Evolutionary conservation across 148 eudicot genomes (phyloP), one percentile per base, ranked within the genome.

Genomic region (Camellia granthamiana): DNA sequence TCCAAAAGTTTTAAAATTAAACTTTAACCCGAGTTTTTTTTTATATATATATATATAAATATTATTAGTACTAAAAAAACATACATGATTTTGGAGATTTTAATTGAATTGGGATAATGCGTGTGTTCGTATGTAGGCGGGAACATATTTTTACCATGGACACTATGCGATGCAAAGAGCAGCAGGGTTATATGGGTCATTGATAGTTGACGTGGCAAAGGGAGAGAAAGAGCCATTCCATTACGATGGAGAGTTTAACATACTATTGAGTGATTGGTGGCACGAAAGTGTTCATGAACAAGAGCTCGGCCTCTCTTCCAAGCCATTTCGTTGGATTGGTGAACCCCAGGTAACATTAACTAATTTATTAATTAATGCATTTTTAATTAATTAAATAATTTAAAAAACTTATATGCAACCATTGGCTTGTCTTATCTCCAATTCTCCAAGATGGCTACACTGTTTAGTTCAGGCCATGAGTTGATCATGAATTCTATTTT

Each of bases 111-210:
- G 10, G 14, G 60, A 56, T 11, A 56, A 56, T 56, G 1, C 12
- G 60, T 6, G 60, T 6, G 19, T 3, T 1, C 14, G 38, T 30
- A 30, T 88, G 86, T 68, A 94, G 98, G 88, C 89, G 8, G 98
- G 98, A 11, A 94, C 98, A 80, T 90, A 89, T 75, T 94, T 90
- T 77, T 94, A 94, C 85, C 98, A 94, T 83, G 98, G 98, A 72
- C 98, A 94, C 81, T 92, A 88, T 56, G 97, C 97, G 60, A 90
- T 94, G 98, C 98, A 94, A 82, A 87, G 98, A 84, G 88, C 97
- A 72, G 97, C 94, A 58, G 98, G 98, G 51, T 19, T 94, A 59
- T 94, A 94, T 77, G 98, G 98, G n/a, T 85, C 91, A 15, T 61
- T 94, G 6, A 89, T 92, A 80, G 98, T 93, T 2, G 96, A 93